phyloP scores from a whole-genome alignment of 2,329 filamentous ascomycete species.

The Peltaster fructicola region DNA sequence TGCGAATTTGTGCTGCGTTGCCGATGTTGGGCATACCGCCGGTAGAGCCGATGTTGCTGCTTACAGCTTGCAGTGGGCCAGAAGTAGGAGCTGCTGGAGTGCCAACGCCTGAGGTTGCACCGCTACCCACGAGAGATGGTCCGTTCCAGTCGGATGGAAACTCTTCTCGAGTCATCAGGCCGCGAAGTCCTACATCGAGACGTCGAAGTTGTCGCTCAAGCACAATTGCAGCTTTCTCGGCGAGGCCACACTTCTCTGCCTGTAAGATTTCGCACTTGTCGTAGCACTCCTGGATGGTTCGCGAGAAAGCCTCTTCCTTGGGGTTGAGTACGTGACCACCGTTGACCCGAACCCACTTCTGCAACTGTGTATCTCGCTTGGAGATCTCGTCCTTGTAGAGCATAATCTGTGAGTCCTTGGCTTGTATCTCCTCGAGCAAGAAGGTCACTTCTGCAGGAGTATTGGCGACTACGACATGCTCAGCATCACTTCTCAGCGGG shows the following conservation, averaged over 20 bases:
- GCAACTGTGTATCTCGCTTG: slow-evolving; percentile 55
- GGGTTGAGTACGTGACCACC: slow-evolving; percentile 57
- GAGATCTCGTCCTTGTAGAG: slow-evolving; percentile 52
- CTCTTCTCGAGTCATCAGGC: slow-evolving; percentile 40
- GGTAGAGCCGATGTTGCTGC: slow-evolving; percentile 32
- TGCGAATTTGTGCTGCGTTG: slow-evolving; percentile 30
- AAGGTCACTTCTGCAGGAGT: slow-evolving; percentile 69
- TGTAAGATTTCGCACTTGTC: slow-evolving; percentile 52
- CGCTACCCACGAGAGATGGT: slow-evolving; percentile 37
- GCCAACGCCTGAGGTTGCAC: slow-evolving; percentile 14
- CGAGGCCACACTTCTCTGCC: slow-evolving; percentile 55
- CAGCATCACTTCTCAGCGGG: too few relatives aligned
- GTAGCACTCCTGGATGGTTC: slow-evolving; percentile 50
- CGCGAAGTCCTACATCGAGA: slow-evolving; percentile 43
- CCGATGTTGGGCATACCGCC: slow-evolving; percentile 35
- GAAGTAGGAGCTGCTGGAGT: slow-evolving; percentile 27
- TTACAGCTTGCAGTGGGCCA: slow-evolving; percentile 36
- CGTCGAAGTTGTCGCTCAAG: slow-evolving; percentile 47
- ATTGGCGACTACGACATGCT: slow-evolving; percentile 53
- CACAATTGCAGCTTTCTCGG: slow-evolving; percentile 45
- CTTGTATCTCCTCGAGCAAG: slow-evolving; percentile 65
- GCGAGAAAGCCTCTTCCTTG: slow-evolving; percentile 52
- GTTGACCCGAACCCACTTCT: slow-evolving; percentile 65
- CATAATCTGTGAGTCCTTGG: slow-evolving; percentile 57
- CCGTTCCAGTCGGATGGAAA: slow-evolving; percentile 41